phyloP scores from a whole-genome alignment of 169 alveolate species.

The Plasmodium cynomolgi region DNA sequence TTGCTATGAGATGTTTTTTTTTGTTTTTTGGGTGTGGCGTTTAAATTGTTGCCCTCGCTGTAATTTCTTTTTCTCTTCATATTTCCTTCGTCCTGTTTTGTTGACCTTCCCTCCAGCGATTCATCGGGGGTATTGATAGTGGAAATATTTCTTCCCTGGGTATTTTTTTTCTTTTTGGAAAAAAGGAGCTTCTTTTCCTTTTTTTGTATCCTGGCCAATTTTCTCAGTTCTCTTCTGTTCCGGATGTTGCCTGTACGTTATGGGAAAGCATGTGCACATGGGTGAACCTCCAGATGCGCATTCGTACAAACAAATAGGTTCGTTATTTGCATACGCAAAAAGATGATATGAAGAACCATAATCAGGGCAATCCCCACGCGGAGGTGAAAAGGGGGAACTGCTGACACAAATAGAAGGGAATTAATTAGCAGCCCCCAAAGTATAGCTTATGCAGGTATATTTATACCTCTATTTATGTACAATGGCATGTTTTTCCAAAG shows the following conservation, averaged over 20 bases:
- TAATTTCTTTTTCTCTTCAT: constrained; percentile 7
- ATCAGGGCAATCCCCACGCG: neutral
- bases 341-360: neutral
- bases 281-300: neutral
- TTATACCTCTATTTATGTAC: neutral
- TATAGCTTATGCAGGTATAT: neutral
- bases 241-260: constrained; percentile 41
- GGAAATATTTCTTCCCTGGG: neutral
- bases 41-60: constrained; percentile 12
- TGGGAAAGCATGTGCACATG: neutral
- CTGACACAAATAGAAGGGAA: neutral
- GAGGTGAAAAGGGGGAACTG: neutral
- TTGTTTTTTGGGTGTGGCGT: neutral
- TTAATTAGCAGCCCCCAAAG: neutral
- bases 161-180: constrained; percentile 48
- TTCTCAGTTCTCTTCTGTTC: constrained; percentile 77
- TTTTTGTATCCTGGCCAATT: constrained; percentile 73
- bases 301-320: neutral
- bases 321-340: neutral
- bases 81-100: neutral
- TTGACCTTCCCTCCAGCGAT: neutral
- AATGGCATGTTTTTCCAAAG: neutral
- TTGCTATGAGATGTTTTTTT: neutral
- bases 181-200: constrained; percentile 78
- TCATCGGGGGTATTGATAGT: neutral